A percentile compares a stretch with the other conserved stretches of the same genome.
Evolutionary conservation across 345 rosid genomes (phyloP).

Genomic region (Acer saccharum): DNA sequence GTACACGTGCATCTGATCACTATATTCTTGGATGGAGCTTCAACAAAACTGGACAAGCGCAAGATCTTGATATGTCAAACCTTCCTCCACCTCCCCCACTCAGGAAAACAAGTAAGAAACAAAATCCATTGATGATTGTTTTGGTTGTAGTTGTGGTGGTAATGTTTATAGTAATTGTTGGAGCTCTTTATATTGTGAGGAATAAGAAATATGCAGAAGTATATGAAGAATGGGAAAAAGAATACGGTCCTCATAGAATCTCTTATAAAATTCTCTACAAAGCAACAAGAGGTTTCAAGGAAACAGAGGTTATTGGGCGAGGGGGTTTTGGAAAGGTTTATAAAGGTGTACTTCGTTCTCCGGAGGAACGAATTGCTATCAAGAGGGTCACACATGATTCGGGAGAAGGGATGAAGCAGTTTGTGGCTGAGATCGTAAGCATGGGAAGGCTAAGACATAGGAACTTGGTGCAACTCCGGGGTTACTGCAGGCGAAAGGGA

Average conservation of each 20-base stretch:
- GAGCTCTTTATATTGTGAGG: slow-evolving; percentile 27
- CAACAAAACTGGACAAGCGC: slow-evolving; percentile 45
- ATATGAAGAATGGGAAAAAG: slow-evolving; percentile 67
- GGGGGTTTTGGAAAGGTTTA: slow-evolving; percentile 66
- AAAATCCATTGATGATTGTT: slow-evolving; percentile 20
- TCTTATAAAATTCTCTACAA: slow-evolving; percentile 51
- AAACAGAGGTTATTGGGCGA: slow-evolving; percentile 42
- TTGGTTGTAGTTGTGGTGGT: slow-evolving; percentile 25
- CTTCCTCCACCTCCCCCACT: slow-evolving; percentile 56
- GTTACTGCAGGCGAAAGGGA: slow-evolving; percentile 40
- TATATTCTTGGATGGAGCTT: slow-evolving; percentile 70
- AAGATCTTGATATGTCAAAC: slow-evolving; percentile 39
- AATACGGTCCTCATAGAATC: slow-evolving; percentile 57
- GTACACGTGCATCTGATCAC: slow-evolving; percentile 41
- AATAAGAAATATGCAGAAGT: slow-evolving; percentile 56
- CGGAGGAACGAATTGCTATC: slow-evolving; percentile 51
- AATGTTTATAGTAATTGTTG: slow-evolving; percentile 19
- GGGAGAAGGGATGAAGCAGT: slow-evolving; percentile 54
- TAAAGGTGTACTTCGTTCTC: slow-evolving; percentile 49
- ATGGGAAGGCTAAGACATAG: slow-evolving; percentile 41
- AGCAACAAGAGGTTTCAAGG: slow-evolving; percentile 65
- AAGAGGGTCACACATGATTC: slow-evolving; percentile 51
- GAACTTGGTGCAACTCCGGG: slow-evolving; percentile 42
- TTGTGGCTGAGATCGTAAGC: slow-evolving; percentile 19
- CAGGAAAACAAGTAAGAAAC: slow-evolving; percentile 11